Percentiles rank a stretch among this genome's conserved stretches.
phyloP scores from a whole-genome alignment of 306 rosid genomes.

The Quercus glauca region DNA sequence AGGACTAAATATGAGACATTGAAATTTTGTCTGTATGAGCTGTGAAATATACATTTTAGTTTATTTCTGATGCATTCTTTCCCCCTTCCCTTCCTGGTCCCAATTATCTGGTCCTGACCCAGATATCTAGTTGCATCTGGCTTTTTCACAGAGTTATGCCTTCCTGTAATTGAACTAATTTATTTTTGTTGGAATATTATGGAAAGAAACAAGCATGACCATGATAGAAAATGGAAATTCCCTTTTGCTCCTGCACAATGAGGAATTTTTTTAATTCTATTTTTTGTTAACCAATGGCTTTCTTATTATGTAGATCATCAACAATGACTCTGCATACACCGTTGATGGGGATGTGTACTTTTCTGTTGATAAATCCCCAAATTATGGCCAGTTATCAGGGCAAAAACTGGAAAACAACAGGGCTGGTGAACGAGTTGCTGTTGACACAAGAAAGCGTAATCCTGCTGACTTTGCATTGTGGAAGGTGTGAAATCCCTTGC shows the following conservation, averaged over 20 bases:
- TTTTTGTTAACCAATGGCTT: background rate
- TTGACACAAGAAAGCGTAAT: conserved; percentile 78
- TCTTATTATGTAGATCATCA: conserved; percentile 63
- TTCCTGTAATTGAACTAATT: too few relatives aligned
- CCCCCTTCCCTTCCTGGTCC: background rate
- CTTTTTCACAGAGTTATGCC: background rate
- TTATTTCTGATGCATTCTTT: background rate
- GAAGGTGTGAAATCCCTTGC: conserved; percentile 57
- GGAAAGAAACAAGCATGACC: background rate
- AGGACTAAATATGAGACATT: background rate
- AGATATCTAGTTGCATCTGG: background rate
- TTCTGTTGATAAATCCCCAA: conserved; percentile 78
- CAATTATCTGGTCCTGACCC: background rate
- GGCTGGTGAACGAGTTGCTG: conserved; percentile 93
- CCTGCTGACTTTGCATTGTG: conserved; percentile 95
- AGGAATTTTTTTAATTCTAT: too few relatives aligned
- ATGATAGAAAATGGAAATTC: background rate
- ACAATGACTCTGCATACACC: conserved; percentile 60
- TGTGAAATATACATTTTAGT: background rate
- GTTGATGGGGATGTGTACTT: conserved; percentile 93
- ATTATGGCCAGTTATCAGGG: conserved; percentile 79
- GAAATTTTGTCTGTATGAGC: background rate
- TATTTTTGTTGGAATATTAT: background rate
- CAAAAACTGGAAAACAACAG: conserved; percentile 75
- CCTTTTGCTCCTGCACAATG: background rate